Base-by-base conservation (phyloP, 257 asterid species). In the Schizonepeta tenuifolia region DNA sequence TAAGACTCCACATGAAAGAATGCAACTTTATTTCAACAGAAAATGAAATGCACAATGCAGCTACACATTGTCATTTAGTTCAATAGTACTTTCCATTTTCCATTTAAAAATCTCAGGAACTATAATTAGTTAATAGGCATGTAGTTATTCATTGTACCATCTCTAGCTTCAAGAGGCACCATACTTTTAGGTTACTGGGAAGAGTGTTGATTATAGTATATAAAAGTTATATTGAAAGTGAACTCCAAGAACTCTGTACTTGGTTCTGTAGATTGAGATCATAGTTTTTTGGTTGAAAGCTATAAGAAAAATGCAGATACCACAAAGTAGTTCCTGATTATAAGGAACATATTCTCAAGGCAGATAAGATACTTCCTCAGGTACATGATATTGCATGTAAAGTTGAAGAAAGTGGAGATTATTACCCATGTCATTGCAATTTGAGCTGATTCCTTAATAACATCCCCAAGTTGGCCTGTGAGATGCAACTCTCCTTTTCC, bases 391-490 rank as follows among this genome's bases (percentile, higher is more conserved):
- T n/a, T 24, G 24, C 46, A 65, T 56, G 20, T 66, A 41, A 68
- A 66, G 33, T 50, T 11, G 58, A 56, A 70, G 49, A 71, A 44
- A n/a, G 31, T 21, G 26, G 33, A 78, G 70, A 67, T 54, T 9
- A 46, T 84, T 92, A 95, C 99, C 99, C 98, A 95, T 69, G 99
- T 95, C 81, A 95, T 72, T 67, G 99, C 99, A 80, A 92, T 95
- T 86, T 90, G 98, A 51, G 99, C 99, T 31, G 99, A 95, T 84
- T 95, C 99, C 78, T 95, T 95, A 74, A 92, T 92, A 60, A 95
- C 96, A 72, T 90, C 98, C 80, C 98, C 98, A 65, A 95, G 98
- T 83, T 92, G 99, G 75, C 98, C 99, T 2, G 99, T 95, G 66
- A 95, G 97, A 85, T 86, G 99, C 75, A 95, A 83, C 41, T 95